Percentiles rank a stretch among this genome's conserved stretches.
Evolutionary conservation across 1,284 basidiomycete species (phyloP).

Genomic region (Papiliotrema flavescens): DNA sequence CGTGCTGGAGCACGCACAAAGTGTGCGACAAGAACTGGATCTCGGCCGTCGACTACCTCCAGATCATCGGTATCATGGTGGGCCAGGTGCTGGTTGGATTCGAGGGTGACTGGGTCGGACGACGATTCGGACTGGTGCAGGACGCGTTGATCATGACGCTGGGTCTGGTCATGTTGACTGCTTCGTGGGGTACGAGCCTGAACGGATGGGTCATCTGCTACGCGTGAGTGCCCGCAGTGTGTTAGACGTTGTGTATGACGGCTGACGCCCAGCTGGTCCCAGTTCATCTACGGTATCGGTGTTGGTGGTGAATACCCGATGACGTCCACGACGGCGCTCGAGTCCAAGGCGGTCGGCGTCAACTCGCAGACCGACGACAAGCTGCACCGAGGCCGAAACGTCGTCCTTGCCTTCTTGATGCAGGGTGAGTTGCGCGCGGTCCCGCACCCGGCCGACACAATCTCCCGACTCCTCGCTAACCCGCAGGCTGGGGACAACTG

Average conservation of each 20-base stretch:
- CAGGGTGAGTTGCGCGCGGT: slow-evolving; percentile 48
- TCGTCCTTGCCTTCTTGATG: slow-evolving; percentile 56
- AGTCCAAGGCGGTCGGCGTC: slow-evolving; percentile 47
- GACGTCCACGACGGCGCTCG: slow-evolving; percentile 56
- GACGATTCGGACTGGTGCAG: slow-evolving; percentile 53
- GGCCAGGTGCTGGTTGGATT: slow-evolving; percentile 56
- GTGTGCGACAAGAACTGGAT: slow-evolving; percentile 53
- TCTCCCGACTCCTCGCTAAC: slow-evolving; percentile 2
- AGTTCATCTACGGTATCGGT: slow-evolving; percentile 54
- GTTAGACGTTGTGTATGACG: no score
- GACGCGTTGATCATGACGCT: slow-evolving; percentile 50
- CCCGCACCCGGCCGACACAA: no score
- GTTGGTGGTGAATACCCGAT: slow-evolving; percentile 57
- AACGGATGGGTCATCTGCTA: slow-evolving; percentile 59
- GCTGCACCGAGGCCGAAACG: slow-evolving; percentile 56
- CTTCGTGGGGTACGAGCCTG: slow-evolving; percentile 54
- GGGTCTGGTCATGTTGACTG: slow-evolving; percentile 55
- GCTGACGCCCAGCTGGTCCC: slow-evolving; percentile 26
- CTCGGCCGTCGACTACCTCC: slow-evolving; percentile 51
- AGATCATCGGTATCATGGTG: slow-evolving; percentile 55
- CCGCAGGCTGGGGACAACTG: slow-evolving; percentile 53
- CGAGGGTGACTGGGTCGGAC: slow-evolving; percentile 58
- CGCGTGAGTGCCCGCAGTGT: slow-evolving; percentile 22
- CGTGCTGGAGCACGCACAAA: slow-evolving; percentile 51
- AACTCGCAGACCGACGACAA: slow-evolving; percentile 52